Base-by-base conservation (phyloP, 306 rosid genomes). In the Sechiopsis laciniata region DNA sequence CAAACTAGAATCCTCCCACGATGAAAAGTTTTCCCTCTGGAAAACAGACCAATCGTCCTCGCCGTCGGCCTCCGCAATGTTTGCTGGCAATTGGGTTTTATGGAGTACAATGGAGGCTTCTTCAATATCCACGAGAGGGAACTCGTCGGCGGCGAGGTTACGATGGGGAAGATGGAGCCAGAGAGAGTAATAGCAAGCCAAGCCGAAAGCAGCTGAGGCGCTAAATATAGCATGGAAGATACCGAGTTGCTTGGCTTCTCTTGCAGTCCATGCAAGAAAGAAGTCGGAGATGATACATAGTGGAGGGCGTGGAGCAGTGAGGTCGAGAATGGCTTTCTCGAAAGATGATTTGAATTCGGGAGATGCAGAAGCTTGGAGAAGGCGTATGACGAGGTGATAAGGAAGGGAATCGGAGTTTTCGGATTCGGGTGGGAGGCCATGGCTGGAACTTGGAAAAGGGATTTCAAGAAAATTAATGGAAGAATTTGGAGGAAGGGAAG, bases 81-180 rank as follows among this genome's bases (percentile, higher is more conserved):
- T 86, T 11, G 29, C 46, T 0, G 94, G 84, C 16, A 90, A 59
- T 71, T 88, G 91, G 21, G 88, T 83, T 26, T 57, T 55, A 62
- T 90, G 90, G 56, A 90, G 76, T 0, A 0, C 19, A 26, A 60
- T 7, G 11, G 84, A 72, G 4, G 85, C 90, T 80, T 88, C 87
- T 16, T 83, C 78, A n/a, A 90, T 85, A 74, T 87, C 95, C 5
- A 88, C 86, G 10, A 90, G 46, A 0, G 19, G 9, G 65, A 90
- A 87, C 7, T 64, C 57, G 0, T 75, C 56, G 24, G 87, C 53
- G 7, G 9, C 4, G 3, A 29, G 48, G 16, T 58, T 51, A 70
- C 83, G 66, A 66, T 85, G 95, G 2, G 96, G 96, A 26, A 90
- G 92, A 71, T 88, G 77, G 16, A 81, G 10, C 96, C 96, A 90